phyloP scores from a whole-genome alignment of 2,329 filamentous ascomycete genomes.

The Pseudogymnoascus sp. region DNA sequence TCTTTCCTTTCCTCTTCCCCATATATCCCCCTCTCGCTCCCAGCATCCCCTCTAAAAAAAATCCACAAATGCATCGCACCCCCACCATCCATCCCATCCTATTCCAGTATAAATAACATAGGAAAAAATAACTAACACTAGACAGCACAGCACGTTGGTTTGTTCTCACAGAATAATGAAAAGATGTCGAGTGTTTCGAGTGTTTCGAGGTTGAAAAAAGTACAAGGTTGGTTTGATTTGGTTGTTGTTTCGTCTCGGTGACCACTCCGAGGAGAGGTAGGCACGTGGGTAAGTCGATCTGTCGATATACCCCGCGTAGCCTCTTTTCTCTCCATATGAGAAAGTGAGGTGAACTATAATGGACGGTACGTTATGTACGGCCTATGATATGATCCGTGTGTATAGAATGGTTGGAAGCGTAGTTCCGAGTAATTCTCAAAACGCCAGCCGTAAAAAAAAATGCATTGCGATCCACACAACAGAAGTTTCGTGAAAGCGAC shows the following conservation, averaged over 20 bases:
- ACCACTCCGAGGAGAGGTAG: not conserved
- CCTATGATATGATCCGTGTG: not conserved
- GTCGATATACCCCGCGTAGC: not conserved
- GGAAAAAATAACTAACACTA: not conserved
- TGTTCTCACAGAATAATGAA: not conserved
- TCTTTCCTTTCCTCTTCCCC: not conserved
- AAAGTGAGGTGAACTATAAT: not conserved
- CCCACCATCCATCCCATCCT: not conserved
- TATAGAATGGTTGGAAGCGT: not conserved
- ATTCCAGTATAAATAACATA: not conserved
- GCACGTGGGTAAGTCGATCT: not conserved
- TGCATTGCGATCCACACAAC: not conserved
- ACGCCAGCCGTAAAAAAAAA: not conserved
- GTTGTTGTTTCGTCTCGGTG: not conserved
- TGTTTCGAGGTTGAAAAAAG: not conserved
- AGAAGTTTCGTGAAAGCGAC: not conserved
- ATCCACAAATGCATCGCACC: not conserved
- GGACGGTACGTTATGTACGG: not conserved
- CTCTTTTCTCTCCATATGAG: not conserved
- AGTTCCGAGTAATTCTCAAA: not conserved
- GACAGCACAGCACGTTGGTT: not conserved
- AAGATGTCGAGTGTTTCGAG: not conserved
- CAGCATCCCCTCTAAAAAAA: not conserved
- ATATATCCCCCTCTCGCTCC: not conserved
- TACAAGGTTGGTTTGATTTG: not conserved